phyloP scores from a whole-genome alignment of 2,329 filamentous ascomycete genomes.

The Neopestalotiopsis sp. region DNA sequence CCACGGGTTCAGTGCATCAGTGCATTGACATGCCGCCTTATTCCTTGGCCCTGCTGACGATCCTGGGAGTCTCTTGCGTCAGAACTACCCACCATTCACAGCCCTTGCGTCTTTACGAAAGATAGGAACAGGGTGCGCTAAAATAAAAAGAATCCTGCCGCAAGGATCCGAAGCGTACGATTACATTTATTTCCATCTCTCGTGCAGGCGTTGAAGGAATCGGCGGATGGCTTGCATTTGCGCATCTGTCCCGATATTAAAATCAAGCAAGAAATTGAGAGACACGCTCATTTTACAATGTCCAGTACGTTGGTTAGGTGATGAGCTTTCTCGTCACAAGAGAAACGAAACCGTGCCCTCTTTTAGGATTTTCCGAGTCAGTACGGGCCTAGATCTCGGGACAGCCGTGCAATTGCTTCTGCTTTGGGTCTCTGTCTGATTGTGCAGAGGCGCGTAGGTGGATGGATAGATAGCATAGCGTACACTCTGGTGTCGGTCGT shows the following conservation, averaged over 20 bases:
- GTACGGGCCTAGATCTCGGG: neutral
- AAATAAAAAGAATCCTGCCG: conserved; percentile 9
- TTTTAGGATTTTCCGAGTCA: neutral
- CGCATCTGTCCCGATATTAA: neutral
- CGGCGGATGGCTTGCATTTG: neutral
- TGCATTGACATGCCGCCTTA: conserved; percentile 12
- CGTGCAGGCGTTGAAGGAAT: neutral
- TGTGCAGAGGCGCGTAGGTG: neutral
- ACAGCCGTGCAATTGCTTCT: neutral
- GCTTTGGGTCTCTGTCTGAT: neutral
- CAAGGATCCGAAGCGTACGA: neutral
- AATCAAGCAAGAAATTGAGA: neutral
- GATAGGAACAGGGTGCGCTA: neutral
- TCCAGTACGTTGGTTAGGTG: neutral
- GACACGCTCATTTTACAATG: neutral
- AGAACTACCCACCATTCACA: conserved; percentile 10
- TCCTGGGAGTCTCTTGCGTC: conserved; percentile 4
- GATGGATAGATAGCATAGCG: neutral
- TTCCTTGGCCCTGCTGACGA: conserved; percentile 5
- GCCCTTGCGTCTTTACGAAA: neutral
- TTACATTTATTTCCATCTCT: neutral
- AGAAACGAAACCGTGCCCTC: neutral
- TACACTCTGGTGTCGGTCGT: neutral
- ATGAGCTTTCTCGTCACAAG: neutral
- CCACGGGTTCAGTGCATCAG: neutral